These are phyloP conservation scores for Annulohypoxylon moriforme DNA, from an alignment of 495 filamentous ascomycete genomes.

Conservation along the genomic window DNA sequence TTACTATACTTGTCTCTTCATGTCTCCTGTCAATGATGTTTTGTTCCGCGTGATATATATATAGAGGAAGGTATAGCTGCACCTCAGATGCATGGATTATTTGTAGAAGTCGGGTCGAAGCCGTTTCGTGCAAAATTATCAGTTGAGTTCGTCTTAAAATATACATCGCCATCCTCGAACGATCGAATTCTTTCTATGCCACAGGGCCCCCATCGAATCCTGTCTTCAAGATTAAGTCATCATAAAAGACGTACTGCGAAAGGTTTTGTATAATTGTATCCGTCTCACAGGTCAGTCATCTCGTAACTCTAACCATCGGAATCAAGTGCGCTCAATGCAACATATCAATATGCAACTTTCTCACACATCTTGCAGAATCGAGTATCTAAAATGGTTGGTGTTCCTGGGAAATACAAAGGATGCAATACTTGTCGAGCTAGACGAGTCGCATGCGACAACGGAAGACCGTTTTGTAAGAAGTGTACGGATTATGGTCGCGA, in stretches of 20 bases:
- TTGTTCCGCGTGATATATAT: slow-evolving; percentile 15
- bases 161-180: slow-evolving; percentile 22
- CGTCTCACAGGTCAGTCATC: slow-evolving; percentile 31
- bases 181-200: slow-evolving; percentile 36
- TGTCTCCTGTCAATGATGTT: neutral
- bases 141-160: slow-evolving; percentile 22
- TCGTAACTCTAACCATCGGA: slow-evolving; percentile 1
- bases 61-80: slow-evolving; percentile 2
- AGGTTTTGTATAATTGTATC: slow-evolving; percentile 16
- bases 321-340: slow-evolving; percentile 14
- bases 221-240: slow-evolving; percentile 12
- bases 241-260: slow-evolving; percentile 15
- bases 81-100: neutral
- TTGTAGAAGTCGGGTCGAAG: slow-evolving; percentile 27
- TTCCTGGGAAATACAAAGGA: slow-evolving; percentile 61
- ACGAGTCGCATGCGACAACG: slow-evolving; percentile 68
- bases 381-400: slow-evolving; percentile 55
- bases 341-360: neutral
- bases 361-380: slow-evolving; percentile 29
- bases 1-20: slow-evolving; percentile 32
- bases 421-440: slow-evolving; percentile 59
- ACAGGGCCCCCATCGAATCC: slow-evolving; percentile 13
- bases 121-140: slow-evolving; percentile 17
- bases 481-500: slow-evolving; percentile 71
- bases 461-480: slow-evolving; percentile 70